Evolutionary conservation across 352 stramenopile genomes (phyloP).

Genomic region (Phytopythium ostracodes): DNA sequence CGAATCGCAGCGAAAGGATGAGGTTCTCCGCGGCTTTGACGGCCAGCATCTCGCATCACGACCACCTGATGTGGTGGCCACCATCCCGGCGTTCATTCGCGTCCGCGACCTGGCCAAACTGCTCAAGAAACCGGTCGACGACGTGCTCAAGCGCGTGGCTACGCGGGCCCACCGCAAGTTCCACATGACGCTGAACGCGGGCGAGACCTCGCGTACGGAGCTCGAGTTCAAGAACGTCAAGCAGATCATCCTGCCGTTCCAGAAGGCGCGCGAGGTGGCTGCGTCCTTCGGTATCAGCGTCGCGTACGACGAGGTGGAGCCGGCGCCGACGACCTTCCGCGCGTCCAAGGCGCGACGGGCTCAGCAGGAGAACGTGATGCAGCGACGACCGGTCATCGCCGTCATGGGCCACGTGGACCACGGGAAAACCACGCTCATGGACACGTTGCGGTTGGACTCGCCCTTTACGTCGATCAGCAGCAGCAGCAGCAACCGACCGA

Average conservation of each 20-base stretch:
- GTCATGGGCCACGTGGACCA: conserved; percentile 99
- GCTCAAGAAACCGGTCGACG: conserved; percentile 57
- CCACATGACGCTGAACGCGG: conserved; percentile 42
- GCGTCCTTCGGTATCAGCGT: conserved; percentile 33
- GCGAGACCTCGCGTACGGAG: conserved; percentile 17
- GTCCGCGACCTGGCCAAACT: conserved; percentile 74
- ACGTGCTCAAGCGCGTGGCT: conserved; percentile 61
- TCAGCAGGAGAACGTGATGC: conserved; percentile 10
- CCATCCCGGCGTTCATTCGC: conserved; percentile 50
- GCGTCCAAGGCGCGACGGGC: conserved; percentile 13
- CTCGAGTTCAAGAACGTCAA: conserved; percentile 79
- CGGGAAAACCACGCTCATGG: conserved; percentile 99
- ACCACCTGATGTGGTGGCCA: conserved; percentile 17
- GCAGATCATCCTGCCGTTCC: conserved; percentile 67
- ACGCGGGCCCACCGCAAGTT: conserved; percentile 55
- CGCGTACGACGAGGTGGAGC: conserved; percentile 64
- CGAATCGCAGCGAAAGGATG: neutral
- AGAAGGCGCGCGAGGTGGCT: conserved; percentile 52
- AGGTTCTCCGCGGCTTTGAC: neutral
- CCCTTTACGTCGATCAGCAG: conserved; percentile 19
- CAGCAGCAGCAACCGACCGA: conserved; percentile 20
- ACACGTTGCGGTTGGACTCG: conserved; percentile 86
- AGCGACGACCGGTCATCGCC: conserved; percentile 94
- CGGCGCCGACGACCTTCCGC: conserved; percentile 22
- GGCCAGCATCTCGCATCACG: conserved; percentile 10